Conservation (phyloP, 2,329 filamentous ascomycete species). For the Cucurbitaria berberidis region DNA sequence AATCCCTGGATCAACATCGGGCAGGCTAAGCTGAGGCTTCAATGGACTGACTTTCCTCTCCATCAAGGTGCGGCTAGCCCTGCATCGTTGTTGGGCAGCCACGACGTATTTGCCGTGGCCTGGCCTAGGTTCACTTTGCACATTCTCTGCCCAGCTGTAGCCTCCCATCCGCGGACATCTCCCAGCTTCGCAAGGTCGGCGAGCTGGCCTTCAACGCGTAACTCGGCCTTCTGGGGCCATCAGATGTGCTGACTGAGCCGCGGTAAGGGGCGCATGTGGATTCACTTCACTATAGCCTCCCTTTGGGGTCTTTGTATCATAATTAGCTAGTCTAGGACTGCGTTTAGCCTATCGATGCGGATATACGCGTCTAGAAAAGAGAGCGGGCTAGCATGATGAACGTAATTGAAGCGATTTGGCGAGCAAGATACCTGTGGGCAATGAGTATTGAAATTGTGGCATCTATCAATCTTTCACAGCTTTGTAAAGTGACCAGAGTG, state of each 20-base stretch:
- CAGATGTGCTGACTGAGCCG: not conserved
- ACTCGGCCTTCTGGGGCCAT: not conserved
- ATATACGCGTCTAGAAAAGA: not conserved
- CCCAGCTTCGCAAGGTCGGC: not conserved
- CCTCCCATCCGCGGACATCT: not conserved
- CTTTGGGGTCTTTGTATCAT: not conserved
- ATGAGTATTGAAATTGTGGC: not conserved
- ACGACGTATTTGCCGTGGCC: not conserved
- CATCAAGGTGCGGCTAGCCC: not conserved
- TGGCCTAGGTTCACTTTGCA: not conserved
- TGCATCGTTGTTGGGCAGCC: not conserved
- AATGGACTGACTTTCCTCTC: not conserved
- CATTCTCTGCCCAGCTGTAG: not conserved
- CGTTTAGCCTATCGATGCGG: not conserved
- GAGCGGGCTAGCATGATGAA: not conserved
- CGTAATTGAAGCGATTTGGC: not conserved
- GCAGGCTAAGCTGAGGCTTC: conserved; percentile 20
- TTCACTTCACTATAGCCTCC: not conserved
- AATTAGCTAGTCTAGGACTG: not conserved
- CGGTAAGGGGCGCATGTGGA: not conserved
- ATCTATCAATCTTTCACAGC: not conserved
- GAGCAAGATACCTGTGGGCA: not conserved
- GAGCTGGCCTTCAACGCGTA: not conserved
- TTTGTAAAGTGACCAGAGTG: not conserved
- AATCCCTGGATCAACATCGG: conserved; percentile 34